These are phyloP conservation scores for Fusarium gaditjirri DNA, from an alignment of 2,329 filamentous ascomycete species.

Conservation along the genomic window DNA sequence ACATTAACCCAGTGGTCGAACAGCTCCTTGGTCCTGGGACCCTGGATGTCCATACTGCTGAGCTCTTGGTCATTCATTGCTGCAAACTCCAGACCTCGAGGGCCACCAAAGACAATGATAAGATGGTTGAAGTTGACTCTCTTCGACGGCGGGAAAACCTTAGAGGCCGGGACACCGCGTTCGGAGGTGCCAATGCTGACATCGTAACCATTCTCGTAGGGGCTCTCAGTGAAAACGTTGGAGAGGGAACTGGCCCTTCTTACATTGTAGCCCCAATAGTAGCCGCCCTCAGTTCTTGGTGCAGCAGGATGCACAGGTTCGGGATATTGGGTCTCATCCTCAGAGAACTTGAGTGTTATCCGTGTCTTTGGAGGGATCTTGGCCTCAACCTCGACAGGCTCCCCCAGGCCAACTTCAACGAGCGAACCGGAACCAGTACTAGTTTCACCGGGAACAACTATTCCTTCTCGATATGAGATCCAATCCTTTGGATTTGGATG, in stretches of 20 bases:
- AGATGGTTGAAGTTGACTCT: conserved; percentile 72
- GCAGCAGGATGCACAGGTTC: conserved; percentile 73
- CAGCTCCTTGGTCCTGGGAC: conserved; percentile 72
- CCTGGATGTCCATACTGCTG: conserved; percentile 69
- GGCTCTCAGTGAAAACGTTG: conserved; percentile 79
- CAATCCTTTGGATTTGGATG: conserved; percentile 81
- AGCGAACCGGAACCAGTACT: conserved; percentile 60
- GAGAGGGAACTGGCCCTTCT: conserved; percentile 74
- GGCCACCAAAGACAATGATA: conserved; percentile 82
- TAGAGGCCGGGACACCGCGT: conserved; percentile 67
- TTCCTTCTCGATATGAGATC: conserved; percentile 82
- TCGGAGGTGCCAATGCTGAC: conserved; percentile 86
- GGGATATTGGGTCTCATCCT: conserved; percentile 56
- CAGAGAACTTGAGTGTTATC: conserved; percentile 75
- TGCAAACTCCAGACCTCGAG: conserved; percentile 81
- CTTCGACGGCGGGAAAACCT: conserved; percentile 57
- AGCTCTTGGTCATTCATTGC: conserved; percentile 69
- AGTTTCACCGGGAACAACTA: conserved; percentile 64
- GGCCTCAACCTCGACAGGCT: conserved; percentile 65
- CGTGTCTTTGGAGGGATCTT: conserved; percentile 76
- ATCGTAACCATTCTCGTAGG: conserved; percentile 82
- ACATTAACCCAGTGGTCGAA: conserved; percentile 90
- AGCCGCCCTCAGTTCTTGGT: conserved; percentile 79
- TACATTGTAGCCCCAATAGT: conserved; percentile 87
- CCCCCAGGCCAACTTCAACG: conserved; percentile 67